These are phyloP conservation scores for Aphanomyces astaci DNA, from an alignment of 352 stramenopile species.

Conservation along the genomic window DNA sequence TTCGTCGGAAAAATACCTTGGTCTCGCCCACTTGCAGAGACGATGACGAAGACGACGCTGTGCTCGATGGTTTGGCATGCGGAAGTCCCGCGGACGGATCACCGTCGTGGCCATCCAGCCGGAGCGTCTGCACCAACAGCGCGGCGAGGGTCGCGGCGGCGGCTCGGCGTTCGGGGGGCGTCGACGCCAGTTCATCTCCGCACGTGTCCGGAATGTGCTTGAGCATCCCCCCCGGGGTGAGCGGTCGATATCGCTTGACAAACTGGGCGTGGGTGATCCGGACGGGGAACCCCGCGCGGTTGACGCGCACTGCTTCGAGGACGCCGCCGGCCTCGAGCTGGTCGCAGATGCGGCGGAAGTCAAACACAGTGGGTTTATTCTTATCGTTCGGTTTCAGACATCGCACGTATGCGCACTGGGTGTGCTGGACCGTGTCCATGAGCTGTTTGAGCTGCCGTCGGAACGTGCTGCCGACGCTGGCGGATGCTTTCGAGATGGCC, in stretches of 20 bases:
- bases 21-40: conserved; percentile 69
- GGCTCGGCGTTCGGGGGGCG: conserved; percentile 44
- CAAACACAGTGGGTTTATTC: conserved; percentile 76
- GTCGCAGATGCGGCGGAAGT: conserved; percentile 89
- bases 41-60: conserved; percentile 30
- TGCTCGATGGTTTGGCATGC: too few species aligned
- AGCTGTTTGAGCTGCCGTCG: conserved; percentile 86
- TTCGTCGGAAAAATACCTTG: conserved; percentile 76
- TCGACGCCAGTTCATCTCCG: conserved; percentile 44
- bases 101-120: conserved; percentile 34
- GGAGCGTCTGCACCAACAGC: conserved; percentile 32
- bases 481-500: conserved; percentile 28
- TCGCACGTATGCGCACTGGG: conserved; percentile 96
- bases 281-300: conserved; percentile 96
- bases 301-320: conserved; percentile 97
- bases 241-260: conserved; percentile 79
- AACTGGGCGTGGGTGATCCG: conserved; percentile 92
- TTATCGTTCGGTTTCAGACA: conserved; percentile 98
- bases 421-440: conserved; percentile 90
- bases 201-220: conserved; percentile 49
- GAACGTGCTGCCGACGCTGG: conserved; percentile 85
- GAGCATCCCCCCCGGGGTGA: conserved; percentile 58
- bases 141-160: conserved; percentile 48
- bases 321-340: conserved; percentile 97
- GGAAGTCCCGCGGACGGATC: too few species aligned